phyloP scores from a whole-genome alignment of 257 asterid species.

The Przewalskia tangutica region DNA sequence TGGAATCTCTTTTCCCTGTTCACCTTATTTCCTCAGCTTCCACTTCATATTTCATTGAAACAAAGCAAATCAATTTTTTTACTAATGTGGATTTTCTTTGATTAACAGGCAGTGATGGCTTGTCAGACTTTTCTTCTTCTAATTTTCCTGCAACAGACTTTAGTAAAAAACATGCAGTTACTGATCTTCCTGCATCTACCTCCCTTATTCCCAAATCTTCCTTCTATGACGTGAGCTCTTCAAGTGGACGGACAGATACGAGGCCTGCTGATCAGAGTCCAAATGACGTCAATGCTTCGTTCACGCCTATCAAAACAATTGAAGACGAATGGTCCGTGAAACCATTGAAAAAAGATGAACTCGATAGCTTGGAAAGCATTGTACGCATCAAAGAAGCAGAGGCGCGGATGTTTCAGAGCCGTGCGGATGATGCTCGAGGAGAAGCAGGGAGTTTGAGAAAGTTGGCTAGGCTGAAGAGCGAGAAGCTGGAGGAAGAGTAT shows the following conservation, averaged over 20 bases:
- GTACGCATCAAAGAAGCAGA: slow-evolving; percentile 79
- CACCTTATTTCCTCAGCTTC: neutral
- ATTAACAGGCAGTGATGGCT: slow-evolving; percentile 34
- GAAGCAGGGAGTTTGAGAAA: slow-evolving; percentile 54
- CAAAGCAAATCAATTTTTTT: neutral
- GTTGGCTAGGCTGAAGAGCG: slow-evolving; percentile 45
- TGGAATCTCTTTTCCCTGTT: neutral
- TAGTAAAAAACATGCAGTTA: slow-evolving; percentile 24
- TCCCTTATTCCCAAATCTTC: slow-evolving; percentile 35
- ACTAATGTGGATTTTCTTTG: neutral
- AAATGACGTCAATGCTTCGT: slow-evolving; percentile 22
- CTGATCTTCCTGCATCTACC: slow-evolving; percentile 24
- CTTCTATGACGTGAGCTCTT: slow-evolving; percentile 24
- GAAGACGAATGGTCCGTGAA: slow-evolving; percentile 92
- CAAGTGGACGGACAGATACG: slow-evolving; percentile 13
- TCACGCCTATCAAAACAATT: slow-evolving; percentile 29
- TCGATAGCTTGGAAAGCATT: slow-evolving; percentile 69
- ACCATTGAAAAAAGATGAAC: slow-evolving; percentile 46
- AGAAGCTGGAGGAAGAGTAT: slow-evolving; percentile 58
- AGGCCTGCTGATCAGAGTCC: slow-evolving; percentile 27
- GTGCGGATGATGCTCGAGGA: slow-evolving; percentile 68
- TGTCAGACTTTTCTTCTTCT: slow-evolving; percentile 30
- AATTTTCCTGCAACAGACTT: slow-evolving; percentile 30
- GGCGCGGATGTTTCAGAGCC: slow-evolving; percentile 73
- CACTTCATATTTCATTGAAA: neutral